Percentiles rank a stretch among this genome's conserved stretches.
Conservation (phyloP, 2,329 filamentous ascomycete species). For the Curvularia verruculosa region DNA sequence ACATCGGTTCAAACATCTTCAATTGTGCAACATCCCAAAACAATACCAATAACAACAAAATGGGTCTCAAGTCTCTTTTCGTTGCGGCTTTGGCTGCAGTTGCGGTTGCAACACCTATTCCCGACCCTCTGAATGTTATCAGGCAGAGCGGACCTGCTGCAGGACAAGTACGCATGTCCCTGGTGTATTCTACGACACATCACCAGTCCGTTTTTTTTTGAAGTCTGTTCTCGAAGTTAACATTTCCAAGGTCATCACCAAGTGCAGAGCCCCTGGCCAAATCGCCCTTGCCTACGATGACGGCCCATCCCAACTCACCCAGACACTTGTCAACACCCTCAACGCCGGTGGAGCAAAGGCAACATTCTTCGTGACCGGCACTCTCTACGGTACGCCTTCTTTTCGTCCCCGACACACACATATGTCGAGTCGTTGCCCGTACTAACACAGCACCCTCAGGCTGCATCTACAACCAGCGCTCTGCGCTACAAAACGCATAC, state of each 20-base stretch:
- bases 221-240: neutral
- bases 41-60: slow-evolving; percentile 12
- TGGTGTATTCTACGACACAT: neutral
- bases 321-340: slow-evolving; percentile 41
- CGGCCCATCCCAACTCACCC: slow-evolving; percentile 45
- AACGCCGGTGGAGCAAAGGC: slow-evolving; percentile 42
- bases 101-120: slow-evolving; percentile 30
- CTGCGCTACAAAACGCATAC: slow-evolving; percentile 41
- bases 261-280: slow-evolving; percentile 36
- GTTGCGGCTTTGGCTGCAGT: slow-evolving; percentile 30
- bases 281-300: slow-evolving; percentile 47
- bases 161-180: slow-evolving; percentile 22
- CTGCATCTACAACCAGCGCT: slow-evolving; percentile 45
- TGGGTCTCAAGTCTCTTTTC: slow-evolving; percentile 34
- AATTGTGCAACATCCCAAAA: neutral
- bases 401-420: no score
- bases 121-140: slow-evolving; percentile 37
- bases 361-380: slow-evolving; percentile 45
- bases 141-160: slow-evolving; percentile 35
- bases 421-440: no score
- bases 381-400: slow-evolving; percentile 30
- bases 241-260: slow-evolving; percentile 32
- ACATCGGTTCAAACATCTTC: neutral
- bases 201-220: neutral
- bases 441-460: neutral